Base-by-base conservation (phyloP, 140 eudicot species). In the Stevia rebaudiana region DNA sequence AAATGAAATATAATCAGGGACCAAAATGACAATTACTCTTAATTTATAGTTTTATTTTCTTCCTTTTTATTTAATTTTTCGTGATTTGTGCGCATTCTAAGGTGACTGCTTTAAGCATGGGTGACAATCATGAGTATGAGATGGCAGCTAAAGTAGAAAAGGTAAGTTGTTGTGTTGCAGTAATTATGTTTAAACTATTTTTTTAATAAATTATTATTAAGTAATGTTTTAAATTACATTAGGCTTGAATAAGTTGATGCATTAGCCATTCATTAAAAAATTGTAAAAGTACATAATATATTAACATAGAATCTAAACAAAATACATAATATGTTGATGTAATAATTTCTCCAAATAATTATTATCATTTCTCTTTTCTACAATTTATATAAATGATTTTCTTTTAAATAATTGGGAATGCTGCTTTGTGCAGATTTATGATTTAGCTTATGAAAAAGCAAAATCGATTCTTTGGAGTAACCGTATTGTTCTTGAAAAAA, bases 101-200 rank as follows among this genome's bases (percentile, higher is more conserved):
- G 68, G 68, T 42, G 44, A 65, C 61, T 53, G 75, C 91, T 61
- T 65, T 90, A 78, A 87, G 89, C 75, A 90, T 87, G 95, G 98
- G 98, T 41, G 80, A 90, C 74, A 72, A 84, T 64, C 83, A 78
- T 58, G 91, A 84, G 65, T 76, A 41, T 63, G 92, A 87, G 66
- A 82, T 91, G 85, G 98, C 96, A 61, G 85, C 85, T 62, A 91
- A 81, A 87, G 96, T 91, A 68, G 96, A 91, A 63, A 87, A 74
- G 86, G 98, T 87, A 76, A 23, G 68, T 53, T 37, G 25, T 50
- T 22, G 47, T n/a, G 56, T 52, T 47, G 55, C 61, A 25, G 39
- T 24, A 47, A 13, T 46, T 13, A 60, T 54, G 17, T 35, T 46
- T 13, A 16, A 16, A 43, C 21, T 30, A 11, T 72, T 46, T 36